Evolutionary conservation across 768 basidiomycete genomes (phyloP).

Genomic region (Mycena vulgaris): DNA sequence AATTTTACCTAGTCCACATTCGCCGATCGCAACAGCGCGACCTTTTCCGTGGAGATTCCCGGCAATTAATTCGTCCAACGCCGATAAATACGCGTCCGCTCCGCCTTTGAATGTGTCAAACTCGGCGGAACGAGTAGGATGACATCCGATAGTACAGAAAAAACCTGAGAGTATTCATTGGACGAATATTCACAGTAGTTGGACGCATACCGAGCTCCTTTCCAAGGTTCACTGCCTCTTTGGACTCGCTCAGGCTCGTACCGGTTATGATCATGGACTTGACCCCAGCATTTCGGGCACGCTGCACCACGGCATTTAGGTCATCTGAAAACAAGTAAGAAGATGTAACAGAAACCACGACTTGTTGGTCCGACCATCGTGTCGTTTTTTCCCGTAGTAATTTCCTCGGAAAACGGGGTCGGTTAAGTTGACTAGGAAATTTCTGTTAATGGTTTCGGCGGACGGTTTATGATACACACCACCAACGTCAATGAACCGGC

Average conservation of each 20-base stretch:
- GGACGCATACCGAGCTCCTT: constrained; percentile 61
- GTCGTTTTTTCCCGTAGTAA: constrained; percentile 65
- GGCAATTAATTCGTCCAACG: constrained; percentile 69
- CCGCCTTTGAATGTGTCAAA: constrained; percentile 73
- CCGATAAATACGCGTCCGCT: constrained; percentile 71
- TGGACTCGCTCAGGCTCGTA: constrained; percentile 76
- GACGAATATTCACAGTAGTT: background rate
- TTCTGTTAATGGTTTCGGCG: background rate
- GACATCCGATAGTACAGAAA: constrained; percentile 84
- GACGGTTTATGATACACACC: background rate
- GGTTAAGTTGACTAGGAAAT: constrained; percentile 66
- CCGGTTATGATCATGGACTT: constrained; percentile 85
- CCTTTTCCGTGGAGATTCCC: constrained; percentile 66
- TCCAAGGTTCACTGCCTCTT: constrained; percentile 73
- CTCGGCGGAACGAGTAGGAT: constrained; percentile 82
- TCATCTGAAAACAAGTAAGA: constrained; percentile 65
- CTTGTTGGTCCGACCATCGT: constrained; percentile 56
- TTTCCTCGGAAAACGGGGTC: constrained; percentile 71
- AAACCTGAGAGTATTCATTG: constrained; percentile 56
- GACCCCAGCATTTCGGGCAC: constrained; percentile 74
- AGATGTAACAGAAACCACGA: background rate
- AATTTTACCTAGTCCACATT: constrained; percentile 80
- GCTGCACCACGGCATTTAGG: constrained; percentile 67
- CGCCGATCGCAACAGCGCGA: constrained; percentile 80
- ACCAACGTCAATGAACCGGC: constrained; percentile 33